Evolutionary conservation across 371 early-diverging fungal species (phyloP).

Genomic region (Lichtheimia corymbifera): DNA sequence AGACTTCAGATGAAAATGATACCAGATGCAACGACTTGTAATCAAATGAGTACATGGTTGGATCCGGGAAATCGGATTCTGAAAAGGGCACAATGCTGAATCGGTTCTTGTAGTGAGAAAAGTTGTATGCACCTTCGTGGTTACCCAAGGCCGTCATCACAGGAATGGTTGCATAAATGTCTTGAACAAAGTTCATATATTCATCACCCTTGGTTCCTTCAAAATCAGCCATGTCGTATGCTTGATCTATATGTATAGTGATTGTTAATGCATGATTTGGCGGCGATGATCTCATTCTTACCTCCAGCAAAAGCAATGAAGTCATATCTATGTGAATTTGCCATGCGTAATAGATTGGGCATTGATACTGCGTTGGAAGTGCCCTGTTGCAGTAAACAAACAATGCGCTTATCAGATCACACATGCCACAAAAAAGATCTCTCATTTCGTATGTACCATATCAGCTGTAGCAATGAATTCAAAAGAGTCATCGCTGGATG

Average conservation of each 20-base stretch:
- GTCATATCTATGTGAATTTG: conserved; percentile 26
- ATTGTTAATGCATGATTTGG: too few relatives aligned
- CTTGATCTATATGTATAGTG: too few relatives aligned
- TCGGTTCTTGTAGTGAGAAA: conserved; percentile 26
- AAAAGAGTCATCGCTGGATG: conserved; percentile 10
- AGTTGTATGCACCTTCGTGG: conserved; percentile 28
- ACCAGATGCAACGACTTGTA: conserved; percentile 26
- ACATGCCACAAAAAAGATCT: neutral
- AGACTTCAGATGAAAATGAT: conserved; percentile 22
- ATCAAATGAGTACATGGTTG: conserved; percentile 22
- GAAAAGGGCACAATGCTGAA: conserved; percentile 21
- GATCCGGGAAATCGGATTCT: conserved; percentile 20
- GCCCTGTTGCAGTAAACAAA: conserved; percentile 17
- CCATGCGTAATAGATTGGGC: conserved; percentile 25
- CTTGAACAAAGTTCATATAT: conserved; percentile 32
- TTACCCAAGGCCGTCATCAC: conserved; percentile 25
- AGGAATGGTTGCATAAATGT: conserved; percentile 23
- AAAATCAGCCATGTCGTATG: conserved; percentile 30
- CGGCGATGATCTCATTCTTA: neutral
- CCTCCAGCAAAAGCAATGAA: conserved; percentile 35
- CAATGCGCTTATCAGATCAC: neutral
- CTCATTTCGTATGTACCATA: conserved; percentile 18
- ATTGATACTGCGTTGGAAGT: conserved; percentile 31
- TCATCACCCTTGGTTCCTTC: conserved; percentile 28
- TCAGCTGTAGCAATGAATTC: conserved; percentile 33